phyloP scores from a whole-genome alignment of 306 rosid species.

The Parietaria judaica region DNA sequence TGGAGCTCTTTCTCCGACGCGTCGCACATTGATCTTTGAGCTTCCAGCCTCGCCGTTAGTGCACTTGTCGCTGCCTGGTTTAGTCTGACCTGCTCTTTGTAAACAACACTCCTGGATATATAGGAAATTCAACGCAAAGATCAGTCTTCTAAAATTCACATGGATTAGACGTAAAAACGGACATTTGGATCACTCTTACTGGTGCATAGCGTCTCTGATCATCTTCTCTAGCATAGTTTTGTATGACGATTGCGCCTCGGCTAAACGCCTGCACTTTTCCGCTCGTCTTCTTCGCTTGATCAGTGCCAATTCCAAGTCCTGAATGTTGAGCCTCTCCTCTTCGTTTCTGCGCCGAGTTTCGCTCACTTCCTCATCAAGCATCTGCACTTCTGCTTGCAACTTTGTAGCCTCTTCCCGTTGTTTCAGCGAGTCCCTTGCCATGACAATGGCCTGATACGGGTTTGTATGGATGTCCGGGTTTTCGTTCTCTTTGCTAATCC shows the following conservation, averaged over 20 bases:
- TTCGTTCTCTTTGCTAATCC: slow-evolving; percentile 65
- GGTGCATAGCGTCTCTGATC: slow-evolving; percentile 97
- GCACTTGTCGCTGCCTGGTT: slow-evolving; percentile 85
- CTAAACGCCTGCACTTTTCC: slow-evolving; percentile 75
- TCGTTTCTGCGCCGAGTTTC: slow-evolving; percentile 68
- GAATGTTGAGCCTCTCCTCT: slow-evolving; percentile 67
- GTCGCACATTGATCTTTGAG: slow-evolving; percentile 73
- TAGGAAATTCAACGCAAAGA: not conserved
- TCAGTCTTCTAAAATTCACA: slow-evolving; percentile 1
- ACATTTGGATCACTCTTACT: slow-evolving; percentile 34
- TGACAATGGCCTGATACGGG: slow-evolving; percentile 77
- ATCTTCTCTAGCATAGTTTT: slow-evolving; percentile 83
- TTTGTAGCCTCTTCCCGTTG: slow-evolving; percentile 64
- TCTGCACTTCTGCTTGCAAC: slow-evolving; percentile 66
- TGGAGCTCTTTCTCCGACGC: slow-evolving; percentile 82
- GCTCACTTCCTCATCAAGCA: slow-evolving; percentile 59
- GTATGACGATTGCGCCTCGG: slow-evolving; percentile 90
- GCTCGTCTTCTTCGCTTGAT: slow-evolving; percentile 68
- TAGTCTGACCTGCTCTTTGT: slow-evolving; percentile 91
- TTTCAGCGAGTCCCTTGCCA: slow-evolving; percentile 83
- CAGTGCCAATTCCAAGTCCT: slow-evolving; percentile 60
- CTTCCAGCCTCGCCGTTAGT: slow-evolving; percentile 93
- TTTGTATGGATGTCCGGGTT: slow-evolving; percentile 48
- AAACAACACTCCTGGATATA: slow-evolving; percentile 77
- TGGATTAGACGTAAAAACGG: not conserved